Evolutionary conservation across 140 eudicot genomes (phyloP).

Genomic region (Bidens hawaiensis): DNA sequence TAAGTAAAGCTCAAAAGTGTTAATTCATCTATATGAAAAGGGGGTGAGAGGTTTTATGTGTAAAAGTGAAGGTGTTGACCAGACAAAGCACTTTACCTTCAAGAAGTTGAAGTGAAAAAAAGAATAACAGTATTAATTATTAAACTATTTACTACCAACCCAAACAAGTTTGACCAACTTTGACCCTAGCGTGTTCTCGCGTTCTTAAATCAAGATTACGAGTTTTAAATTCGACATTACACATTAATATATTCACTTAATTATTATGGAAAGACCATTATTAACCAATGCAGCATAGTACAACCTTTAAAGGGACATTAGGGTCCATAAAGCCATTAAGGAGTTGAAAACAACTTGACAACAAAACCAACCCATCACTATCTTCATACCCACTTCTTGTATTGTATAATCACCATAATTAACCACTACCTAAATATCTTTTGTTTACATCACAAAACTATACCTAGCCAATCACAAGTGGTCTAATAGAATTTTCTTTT

Average conservation of each 20-base stretch:
- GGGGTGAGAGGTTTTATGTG: conserved; percentile 42
- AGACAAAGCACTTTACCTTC: conserved; percentile 59
- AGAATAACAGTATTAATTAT: background rate
- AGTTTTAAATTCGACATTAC: background rate
- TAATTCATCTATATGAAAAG: conserved; percentile 48
- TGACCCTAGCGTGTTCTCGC: too few species aligned
- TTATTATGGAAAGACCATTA: background rate
- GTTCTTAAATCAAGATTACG: too few species aligned
- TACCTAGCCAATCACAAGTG: conserved; percentile 12
- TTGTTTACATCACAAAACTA: conserved; percentile 2
- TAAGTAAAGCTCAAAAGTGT: conserved; percentile 25
- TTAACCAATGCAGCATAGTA: conserved; percentile 5
- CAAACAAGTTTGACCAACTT: too few species aligned
- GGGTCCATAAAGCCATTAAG: conserved; percentile 26
- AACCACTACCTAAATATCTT: conserved; percentile 25
- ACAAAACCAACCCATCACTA: conserved; percentile 17
- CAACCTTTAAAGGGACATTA: conserved; percentile 31
- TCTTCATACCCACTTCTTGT: conserved; percentile 25
- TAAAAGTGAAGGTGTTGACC: conserved; percentile 75
- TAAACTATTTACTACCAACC: background rate
- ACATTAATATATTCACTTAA: background rate
- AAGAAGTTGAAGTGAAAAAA: conserved; percentile 39
- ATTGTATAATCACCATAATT: conserved; percentile 28
- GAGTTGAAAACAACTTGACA: conserved; percentile 55
- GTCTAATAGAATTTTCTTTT: background rate